Conservation (phyloP, 208 protist species). For the Kentomonas sorsogonicus region DNA sequence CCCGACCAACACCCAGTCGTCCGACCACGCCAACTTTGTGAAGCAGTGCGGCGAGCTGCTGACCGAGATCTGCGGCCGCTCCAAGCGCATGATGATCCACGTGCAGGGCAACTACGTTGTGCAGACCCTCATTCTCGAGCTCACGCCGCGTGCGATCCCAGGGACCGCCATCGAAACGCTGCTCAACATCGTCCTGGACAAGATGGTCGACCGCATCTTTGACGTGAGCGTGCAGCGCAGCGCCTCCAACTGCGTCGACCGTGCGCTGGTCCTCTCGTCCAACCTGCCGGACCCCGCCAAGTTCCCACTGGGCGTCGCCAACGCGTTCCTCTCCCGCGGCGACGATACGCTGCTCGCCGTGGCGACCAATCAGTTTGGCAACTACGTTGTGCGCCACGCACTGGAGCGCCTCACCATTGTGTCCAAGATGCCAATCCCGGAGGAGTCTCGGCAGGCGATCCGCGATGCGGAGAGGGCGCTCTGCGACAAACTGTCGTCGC, state of each 20-base stretch:
- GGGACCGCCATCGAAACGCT: conserved; percentile 36
- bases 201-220: conserved; percentile 48
- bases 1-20: conserved; percentile 14
- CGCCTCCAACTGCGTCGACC: conserved; percentile 79
- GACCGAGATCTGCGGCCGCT: conserved; percentile 23
- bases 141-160: conserved; percentile 43
- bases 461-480: conserved; percentile 38
- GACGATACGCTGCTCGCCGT: conserved; percentile 34
- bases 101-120: conserved; percentile 64
- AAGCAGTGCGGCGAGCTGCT: conserved; percentile 44
- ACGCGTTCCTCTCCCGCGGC: conserved; percentile 44
- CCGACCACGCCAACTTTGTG: conserved; percentile 24
- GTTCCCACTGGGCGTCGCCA: conserved; percentile 44
- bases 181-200: conserved; percentile 41
- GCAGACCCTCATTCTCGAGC: conserved; percentile 61
- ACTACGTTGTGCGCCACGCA: conserved; percentile 72
- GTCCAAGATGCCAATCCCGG: conserved; percentile 13
- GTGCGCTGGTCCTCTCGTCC: conserved; percentile 38
- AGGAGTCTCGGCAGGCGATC: conserved; percentile 31
- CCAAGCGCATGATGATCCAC: conserved; percentile 35
- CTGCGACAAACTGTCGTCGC: conserved; percentile 24
- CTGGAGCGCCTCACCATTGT: conserved; percentile 50
- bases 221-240: conserved; percentile 70
- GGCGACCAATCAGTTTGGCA: conserved; percentile 56
- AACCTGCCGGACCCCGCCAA: conserved; percentile 27